Conservation (phyloP, 2,329 filamentous ascomycete genomes). For the Fusarium luffae region DNA sequence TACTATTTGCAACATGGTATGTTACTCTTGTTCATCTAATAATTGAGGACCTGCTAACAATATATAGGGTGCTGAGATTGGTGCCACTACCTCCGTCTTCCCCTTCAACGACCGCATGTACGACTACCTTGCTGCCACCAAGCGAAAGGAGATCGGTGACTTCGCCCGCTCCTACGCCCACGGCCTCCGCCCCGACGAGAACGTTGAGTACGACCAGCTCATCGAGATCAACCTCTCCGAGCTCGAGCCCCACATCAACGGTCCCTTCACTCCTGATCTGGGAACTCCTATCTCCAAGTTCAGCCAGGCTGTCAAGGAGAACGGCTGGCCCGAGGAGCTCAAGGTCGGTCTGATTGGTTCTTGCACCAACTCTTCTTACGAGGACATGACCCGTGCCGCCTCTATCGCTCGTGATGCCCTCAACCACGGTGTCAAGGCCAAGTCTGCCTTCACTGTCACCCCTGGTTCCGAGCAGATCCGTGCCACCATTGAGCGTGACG, state of each 20-base stretch:
- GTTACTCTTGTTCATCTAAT: conserved; percentile 12
- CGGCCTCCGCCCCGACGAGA: conserved; percentile 88
- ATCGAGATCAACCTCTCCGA: conserved; percentile 90
- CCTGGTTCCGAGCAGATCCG: conserved; percentile 97
- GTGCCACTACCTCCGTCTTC: conserved; percentile 93
- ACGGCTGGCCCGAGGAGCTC: conserved; percentile 90
- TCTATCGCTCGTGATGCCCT: conserved; percentile 91
- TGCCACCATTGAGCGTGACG: conserved; percentile 89
- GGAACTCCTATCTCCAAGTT: conserved; percentile 93
- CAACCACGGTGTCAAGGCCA: conserved; percentile 88
- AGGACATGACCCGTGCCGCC: conserved; percentile 97
- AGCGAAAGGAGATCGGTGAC: conserved; percentile 89
- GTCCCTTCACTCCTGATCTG: conserved; percentile 94
- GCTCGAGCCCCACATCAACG: conserved; percentile 96
- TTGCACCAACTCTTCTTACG: conserved; percentile 98
- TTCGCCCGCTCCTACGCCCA: conserved; percentile 86
- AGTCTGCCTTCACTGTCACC: conserved; percentile 93
- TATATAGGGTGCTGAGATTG: conserved; percentile 69
- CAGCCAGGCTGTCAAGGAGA: conserved; percentile 82
- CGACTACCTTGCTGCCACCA: conserved; percentile 92
- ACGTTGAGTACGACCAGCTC: conserved; percentile 89
- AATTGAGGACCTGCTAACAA: conserved; percentile 26
- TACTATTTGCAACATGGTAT: conserved; percentile 79
- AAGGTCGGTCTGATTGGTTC: conserved; percentile 95
- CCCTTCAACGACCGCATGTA: conserved; percentile 98